Percentiles rank a stretch among this genome's conserved stretches.
phyloP scores from a whole-genome alignment of 768 basidiomycete species.

The Rhizopogon salebrosus region DNA sequence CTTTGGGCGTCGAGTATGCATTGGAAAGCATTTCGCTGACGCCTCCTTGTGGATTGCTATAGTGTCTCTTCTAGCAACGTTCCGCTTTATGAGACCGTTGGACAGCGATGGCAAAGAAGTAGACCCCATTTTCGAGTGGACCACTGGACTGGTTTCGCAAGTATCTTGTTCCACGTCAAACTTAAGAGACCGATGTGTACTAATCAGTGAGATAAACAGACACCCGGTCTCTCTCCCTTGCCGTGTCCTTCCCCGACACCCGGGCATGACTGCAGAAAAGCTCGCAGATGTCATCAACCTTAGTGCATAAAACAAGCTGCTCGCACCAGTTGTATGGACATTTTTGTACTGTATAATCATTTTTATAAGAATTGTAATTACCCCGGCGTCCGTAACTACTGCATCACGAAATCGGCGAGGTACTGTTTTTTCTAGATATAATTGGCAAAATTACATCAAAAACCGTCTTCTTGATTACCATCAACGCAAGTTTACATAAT shows the following conservation, averaged over 20 bases:
- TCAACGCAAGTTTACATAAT: no score
- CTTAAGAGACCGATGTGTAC: background rate
- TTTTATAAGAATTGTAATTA: background rate
- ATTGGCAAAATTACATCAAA: no score
- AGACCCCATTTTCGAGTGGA: conserved; percentile 21
- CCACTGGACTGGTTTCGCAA: conserved; percentile 25
- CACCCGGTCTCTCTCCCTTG: conserved; percentile 26
- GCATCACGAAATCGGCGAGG: no score
- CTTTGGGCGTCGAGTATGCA: conserved; percentile 26
- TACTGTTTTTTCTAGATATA: no score
- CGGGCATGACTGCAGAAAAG: conserved; percentile 10
- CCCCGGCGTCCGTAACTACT: no score
- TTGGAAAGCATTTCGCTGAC: conserved; percentile 25
- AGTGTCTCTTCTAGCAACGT: conserved; percentile 23
- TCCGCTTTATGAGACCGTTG: conserved; percentile 24
- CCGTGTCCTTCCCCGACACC: conserved; percentile 18
- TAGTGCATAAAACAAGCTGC: conserved; percentile 6
- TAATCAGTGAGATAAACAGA: conserved; percentile 9
- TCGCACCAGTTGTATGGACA: background rate
- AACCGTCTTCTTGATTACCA: no score
- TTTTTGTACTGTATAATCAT: no score
- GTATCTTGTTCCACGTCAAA: background rate
- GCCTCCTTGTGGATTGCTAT: conserved; percentile 28
- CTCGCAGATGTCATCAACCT: conserved; percentile 11
- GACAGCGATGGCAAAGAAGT: conserved; percentile 21